Percentiles rank a stretch among this genome's conserved stretches.
Evolutionary conservation across 2,329 filamentous ascomycete genomes (phyloP).

Genomic region (Grosmannia penicillata): DNA sequence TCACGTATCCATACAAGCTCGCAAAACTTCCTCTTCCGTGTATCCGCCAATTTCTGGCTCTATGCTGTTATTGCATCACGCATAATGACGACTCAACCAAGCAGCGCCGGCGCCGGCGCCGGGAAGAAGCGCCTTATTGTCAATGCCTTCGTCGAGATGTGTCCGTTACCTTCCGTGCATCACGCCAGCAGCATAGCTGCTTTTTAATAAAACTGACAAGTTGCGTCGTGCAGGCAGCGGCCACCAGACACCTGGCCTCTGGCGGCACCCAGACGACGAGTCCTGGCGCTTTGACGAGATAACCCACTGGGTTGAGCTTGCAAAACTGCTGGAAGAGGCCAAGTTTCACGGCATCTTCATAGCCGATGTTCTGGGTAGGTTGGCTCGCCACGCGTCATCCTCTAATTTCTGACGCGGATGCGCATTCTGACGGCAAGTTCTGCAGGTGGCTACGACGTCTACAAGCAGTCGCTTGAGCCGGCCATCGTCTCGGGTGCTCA

Average conservation of each 20-base stretch:
- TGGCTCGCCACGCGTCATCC: too few species aligned
- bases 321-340: slow-evolving; percentile 39
- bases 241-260: slow-evolving; percentile 30
- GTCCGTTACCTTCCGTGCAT: slow-evolving; percentile 5
- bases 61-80: background rate
- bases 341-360: slow-evolving; percentile 54
- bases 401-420: background rate
- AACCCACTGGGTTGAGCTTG: slow-evolving; percentile 44
- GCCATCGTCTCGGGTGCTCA: slow-evolving; percentile 46
- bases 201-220: background rate
- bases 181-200: background rate
- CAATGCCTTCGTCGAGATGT: slow-evolving; percentile 12
- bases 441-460: slow-evolving; percentile 44
- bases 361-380: slow-evolving; percentile 40
- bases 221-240: slow-evolving; percentile 22
- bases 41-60: too few species aligned
- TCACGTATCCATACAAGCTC: too few species aligned
- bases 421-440: slow-evolving; percentile 20
- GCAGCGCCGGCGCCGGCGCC: background rate
- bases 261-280: slow-evolving; percentile 49
- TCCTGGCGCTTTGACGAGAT: slow-evolving; percentile 46
- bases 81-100: background rate
- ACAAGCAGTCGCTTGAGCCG: slow-evolving; percentile 32
- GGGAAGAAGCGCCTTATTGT: slow-evolving; percentile 9
- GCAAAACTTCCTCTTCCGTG: too few species aligned